These are phyloP conservation scores for Exobasidium cylindrosporum DNA, from an alignment of 1,284 basidiomycete species.

Conservation along the genomic window DNA sequence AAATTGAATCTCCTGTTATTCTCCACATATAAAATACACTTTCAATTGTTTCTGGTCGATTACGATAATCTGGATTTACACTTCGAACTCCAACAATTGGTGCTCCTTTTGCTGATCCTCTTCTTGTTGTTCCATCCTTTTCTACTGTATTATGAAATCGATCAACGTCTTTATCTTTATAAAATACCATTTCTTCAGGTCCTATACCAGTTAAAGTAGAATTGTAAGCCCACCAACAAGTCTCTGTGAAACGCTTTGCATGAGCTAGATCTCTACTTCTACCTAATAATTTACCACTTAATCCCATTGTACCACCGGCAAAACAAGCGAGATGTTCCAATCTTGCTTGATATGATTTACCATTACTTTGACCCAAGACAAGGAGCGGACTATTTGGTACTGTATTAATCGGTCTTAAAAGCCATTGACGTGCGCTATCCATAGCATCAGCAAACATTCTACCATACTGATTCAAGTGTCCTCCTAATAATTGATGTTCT, in stretches of 20 bases:
- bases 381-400: constrained; percentile 57
- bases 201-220: constrained; percentile 50
- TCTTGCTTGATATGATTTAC: constrained; percentile 22
- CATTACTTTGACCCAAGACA: constrained; percentile 32
- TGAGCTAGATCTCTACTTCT: constrained; percentile 57
- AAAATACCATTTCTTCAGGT: constrained; percentile 47
- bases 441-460: constrained; percentile 59
- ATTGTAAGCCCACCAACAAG: constrained; percentile 61
- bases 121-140: constrained; percentile 28
- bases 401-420: constrained; percentile 56
- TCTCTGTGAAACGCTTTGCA: constrained; percentile 58
- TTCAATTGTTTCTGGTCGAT: constrained; percentile 63
- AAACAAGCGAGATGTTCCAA: constrained; percentile 60
- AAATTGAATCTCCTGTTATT: constrained; percentile 61
- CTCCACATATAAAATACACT: constrained; percentile 62
- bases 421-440: constrained; percentile 57
- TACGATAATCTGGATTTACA: constrained; percentile 34
- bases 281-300: constrained; percentile 59
- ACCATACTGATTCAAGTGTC: constrained; percentile 57
- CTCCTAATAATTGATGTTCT: constrained; percentile 59
- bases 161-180: constrained; percentile 34
- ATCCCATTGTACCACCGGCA: constrained; percentile 62
- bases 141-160: constrained; percentile 31
- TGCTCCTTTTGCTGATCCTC: constrained; percentile 34
- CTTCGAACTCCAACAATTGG: constrained; percentile 48